Conservation (phyloP, 2,329 filamentous ascomycete genomes). For the Pyrenophora tritici-repentis region DNA sequence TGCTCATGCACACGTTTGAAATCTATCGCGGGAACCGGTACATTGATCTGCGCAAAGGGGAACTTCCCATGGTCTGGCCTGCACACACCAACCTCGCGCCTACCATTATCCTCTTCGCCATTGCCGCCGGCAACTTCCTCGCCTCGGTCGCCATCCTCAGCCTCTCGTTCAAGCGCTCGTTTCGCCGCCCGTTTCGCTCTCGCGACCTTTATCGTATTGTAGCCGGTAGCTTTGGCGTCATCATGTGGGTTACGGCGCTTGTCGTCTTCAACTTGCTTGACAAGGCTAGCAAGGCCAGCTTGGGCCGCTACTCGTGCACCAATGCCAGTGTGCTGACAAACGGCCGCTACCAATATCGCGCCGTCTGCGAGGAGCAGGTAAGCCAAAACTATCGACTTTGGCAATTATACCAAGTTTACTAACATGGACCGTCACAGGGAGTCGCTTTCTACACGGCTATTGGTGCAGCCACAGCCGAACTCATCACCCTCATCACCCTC, state of each 20-base stretch:
- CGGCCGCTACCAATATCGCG: conserved; percentile 45
- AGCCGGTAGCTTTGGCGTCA: conserved; percentile 41
- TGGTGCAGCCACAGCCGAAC: conserved; percentile 39
- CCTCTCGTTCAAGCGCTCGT: conserved; percentile 41
- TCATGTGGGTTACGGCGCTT: conserved; percentile 41
- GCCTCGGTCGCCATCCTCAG: conserved; percentile 41
- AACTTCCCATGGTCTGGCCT: conserved; percentile 47
- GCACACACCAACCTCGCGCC: conserved; percentile 44
- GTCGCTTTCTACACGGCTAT: conserved; percentile 46
- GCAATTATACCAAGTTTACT: conserved; percentile 11
- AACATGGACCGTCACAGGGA: conserved; percentile 30
- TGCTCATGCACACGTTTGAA: conserved; percentile 44
- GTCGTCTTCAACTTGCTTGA: conserved; percentile 42
- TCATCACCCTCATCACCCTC: conserved; percentile 40
- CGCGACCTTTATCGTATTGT: conserved; percentile 43
- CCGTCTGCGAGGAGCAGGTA: conserved; percentile 47
- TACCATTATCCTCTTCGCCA: conserved; percentile 42
- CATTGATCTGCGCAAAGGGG: conserved; percentile 44
- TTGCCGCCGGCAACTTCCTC: conserved; percentile 43
- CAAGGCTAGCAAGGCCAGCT: conserved; percentile 44
- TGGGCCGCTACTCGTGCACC: conserved; percentile 44
- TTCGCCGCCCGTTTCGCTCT: conserved; percentile 42
- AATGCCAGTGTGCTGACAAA: conserved; percentile 43
- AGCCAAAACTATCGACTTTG: background rate
- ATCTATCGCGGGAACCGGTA: conserved; percentile 44